Evolutionary conservation across 2,329 filamentous ascomycete genomes (phyloP).

Genomic region (Colletotrichum sp.): DNA sequence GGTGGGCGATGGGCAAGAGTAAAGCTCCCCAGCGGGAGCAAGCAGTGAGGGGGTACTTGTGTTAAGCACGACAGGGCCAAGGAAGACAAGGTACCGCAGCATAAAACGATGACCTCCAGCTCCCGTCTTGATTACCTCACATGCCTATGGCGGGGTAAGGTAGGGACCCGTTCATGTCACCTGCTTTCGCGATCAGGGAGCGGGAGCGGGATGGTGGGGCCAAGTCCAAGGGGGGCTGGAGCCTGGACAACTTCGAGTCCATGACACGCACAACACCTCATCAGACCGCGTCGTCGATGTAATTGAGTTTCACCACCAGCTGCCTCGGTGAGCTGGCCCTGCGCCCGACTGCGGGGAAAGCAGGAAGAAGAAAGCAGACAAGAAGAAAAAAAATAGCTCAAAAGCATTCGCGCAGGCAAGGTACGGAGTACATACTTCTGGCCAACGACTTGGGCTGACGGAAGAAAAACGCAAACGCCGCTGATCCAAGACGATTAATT

Average conservation of each 20-base stretch:
- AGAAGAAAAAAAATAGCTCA: background rate
- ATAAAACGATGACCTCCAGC: background rate
- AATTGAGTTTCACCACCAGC: background rate
- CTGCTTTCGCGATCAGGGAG: conserved; percentile 19
- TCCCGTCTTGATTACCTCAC: background rate
- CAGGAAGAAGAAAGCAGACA: background rate
- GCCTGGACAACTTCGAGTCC: background rate
- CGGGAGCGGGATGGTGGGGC: background rate
- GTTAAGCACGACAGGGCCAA: background rate
- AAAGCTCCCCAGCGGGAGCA: background rate
- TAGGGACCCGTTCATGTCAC: background rate
- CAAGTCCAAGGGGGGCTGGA: background rate
- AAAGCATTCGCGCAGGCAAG: background rate
- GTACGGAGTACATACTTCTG: background rate
- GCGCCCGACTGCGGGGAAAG: background rate
- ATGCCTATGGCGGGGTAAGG: background rate
- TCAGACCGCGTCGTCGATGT: conserved; percentile 10
- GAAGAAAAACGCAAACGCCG: background rate
- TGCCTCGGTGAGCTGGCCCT: background rate
- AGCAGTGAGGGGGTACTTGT: background rate
- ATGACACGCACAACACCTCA: conserved; percentile 21
- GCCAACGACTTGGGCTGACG: background rate
- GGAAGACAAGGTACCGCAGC: background rate
- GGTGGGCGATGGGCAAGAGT: background rate
- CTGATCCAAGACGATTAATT: background rate